Percentiles rank a stretch among this genome's conserved stretches.
phyloP scores from a whole-genome alignment of 768 basidiomycete genomes.

The Paxillus rubicundulus region DNA sequence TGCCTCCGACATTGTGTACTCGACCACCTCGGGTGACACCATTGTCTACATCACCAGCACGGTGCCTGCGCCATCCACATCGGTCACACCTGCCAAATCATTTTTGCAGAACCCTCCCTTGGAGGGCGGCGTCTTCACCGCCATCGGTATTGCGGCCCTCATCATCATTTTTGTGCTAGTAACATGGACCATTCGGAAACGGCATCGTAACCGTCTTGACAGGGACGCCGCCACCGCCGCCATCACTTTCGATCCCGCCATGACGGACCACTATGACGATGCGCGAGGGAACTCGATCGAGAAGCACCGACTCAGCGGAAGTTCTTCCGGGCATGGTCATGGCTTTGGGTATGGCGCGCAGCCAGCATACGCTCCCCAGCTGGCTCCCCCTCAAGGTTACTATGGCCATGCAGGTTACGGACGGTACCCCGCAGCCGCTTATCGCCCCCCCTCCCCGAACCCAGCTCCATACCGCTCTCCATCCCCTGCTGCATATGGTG shows the following conservation, averaged over 20 bases:
- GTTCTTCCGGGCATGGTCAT: slow-evolving; percentile 27
- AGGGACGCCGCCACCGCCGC: slow-evolving; percentile 44
- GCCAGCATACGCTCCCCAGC: slow-evolving; percentile 13
- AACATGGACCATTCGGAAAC: slow-evolving; percentile 50
- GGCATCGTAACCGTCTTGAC: slow-evolving; percentile 39
- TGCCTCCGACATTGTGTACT: slow-evolving; percentile 15
- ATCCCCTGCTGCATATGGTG: slow-evolving; percentile 10
- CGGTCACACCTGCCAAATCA: slow-evolving; percentile 24
- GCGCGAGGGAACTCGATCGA: slow-evolving; percentile 15
- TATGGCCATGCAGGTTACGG: slow-evolving; percentile 19
- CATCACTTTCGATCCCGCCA: slow-evolving; percentile 49
- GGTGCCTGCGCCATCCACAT: slow-evolving; percentile 24
- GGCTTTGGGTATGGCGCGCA: slow-evolving; percentile 18
- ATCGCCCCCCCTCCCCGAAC: slow-evolving; percentile 11
- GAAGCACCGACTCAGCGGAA: slow-evolving; percentile 22
- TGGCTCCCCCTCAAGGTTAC: slow-evolving; percentile 17
- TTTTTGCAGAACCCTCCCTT: slow-evolving; percentile 69
- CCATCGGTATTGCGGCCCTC: slow-evolving; percentile 49
- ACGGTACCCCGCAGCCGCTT: slow-evolving; percentile 16
- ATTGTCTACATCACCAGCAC: slow-evolving; percentile 34
- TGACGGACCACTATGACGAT: slow-evolving; percentile 26
- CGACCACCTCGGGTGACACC: slow-evolving; percentile 23
- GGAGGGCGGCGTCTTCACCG: slow-evolving; percentile 55
- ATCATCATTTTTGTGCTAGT: slow-evolving; percentile 42
- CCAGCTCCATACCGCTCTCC: slow-evolving; percentile 11